Evolutionary conservation across 139 green algal genomes (phyloP), one percentile per base, ranked within the genome.

Genomic region (Chlamydomonas eustigma): DNA sequence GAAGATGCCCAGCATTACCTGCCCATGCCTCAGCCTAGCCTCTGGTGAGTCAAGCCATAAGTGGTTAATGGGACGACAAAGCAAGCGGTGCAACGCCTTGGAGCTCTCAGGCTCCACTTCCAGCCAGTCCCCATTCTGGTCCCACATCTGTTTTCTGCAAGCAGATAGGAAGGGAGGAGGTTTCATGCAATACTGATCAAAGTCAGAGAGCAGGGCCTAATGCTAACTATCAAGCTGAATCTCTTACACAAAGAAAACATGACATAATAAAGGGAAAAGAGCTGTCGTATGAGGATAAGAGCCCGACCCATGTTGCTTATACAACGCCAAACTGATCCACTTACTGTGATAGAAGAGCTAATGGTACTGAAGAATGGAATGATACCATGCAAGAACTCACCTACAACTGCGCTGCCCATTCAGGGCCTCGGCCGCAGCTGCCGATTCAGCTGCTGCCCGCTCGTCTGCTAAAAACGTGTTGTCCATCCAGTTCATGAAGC

Each of bases 11-110:
- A 51, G 30, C 18, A 37, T 12, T 50, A 76, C 71, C 71, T 76
- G 51, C 24, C 35, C 73, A 71, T 58, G 51, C 12, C 66, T 28
- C 22, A 33, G 24, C 66, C 50, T 51, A 0, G 78, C 64, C 74
- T 91, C 86, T 32, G 84, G 84, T 36, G 79, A 78, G 33, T 89
- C 85, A 52, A 89, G 80, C 88, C 88, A 92, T 8, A 92, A 63
- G 72, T 92, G 83, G 50, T 81, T 79, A 25, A 92, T 52, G 0
- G 88, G 88, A 37, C 84, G 73, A 52, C 84, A 85, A 1, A 87
- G 78, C 50, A 83, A 51, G 65, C 81, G 81, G 75, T 80, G 81
- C 22, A 87, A 65, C 30, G 75, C 70, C 75, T 84, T 83, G 38
- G 37, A 64, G 18, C 67, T 73, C 50, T 86, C 83, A 22, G 80